Evolutionary conservation across 2,329 filamentous ascomycete species (phyloP).

Genomic region (Verticillium tricorpus): DNA sequence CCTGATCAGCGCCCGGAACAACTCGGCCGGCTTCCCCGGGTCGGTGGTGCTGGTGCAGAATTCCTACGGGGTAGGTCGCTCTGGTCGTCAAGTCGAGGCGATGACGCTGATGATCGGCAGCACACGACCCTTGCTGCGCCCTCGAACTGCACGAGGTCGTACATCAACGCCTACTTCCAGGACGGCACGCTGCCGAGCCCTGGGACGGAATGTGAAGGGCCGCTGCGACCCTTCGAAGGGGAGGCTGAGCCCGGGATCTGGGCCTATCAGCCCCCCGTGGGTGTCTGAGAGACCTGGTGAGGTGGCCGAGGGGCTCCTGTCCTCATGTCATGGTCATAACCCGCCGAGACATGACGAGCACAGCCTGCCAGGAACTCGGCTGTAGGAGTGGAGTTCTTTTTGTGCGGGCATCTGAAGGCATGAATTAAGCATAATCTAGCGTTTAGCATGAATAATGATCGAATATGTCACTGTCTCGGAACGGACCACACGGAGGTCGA

Average conservation of each 20-base stretch:
- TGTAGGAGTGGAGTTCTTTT: no score
- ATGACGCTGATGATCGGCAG: slow-evolving; percentile 18
- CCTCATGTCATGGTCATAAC: no score
- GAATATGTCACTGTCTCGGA: no score
- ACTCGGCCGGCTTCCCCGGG: slow-evolving; percentile 36
- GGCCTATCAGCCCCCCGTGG: background rate
- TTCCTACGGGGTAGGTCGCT: slow-evolving; percentile 40
- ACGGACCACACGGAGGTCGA: no score
- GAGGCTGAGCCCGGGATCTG: background rate
- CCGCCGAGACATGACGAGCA: no score
- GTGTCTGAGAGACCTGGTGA: background rate
- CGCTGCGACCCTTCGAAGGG: slow-evolving; percentile 36
- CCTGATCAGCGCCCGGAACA: slow-evolving; percentile 37
- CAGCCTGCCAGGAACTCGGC: no score
- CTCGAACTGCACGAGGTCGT: slow-evolving; percentile 36
- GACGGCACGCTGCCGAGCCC: slow-evolving; percentile 37
- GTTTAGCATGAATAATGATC: no score
- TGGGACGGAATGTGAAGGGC: slow-evolving; percentile 40
- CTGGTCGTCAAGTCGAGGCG: background rate
- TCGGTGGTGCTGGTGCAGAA: slow-evolving; percentile 44
- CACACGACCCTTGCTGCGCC: slow-evolving; percentile 45
- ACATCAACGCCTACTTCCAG: slow-evolving; percentile 40
- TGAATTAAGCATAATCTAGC: no score
- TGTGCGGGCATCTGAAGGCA: no score
- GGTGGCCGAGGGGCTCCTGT: background rate